These are phyloP conservation scores for Neonectria magnoliae DNA, from an alignment of 2,329 filamentous ascomycete species.

Conservation along the genomic window DNA sequence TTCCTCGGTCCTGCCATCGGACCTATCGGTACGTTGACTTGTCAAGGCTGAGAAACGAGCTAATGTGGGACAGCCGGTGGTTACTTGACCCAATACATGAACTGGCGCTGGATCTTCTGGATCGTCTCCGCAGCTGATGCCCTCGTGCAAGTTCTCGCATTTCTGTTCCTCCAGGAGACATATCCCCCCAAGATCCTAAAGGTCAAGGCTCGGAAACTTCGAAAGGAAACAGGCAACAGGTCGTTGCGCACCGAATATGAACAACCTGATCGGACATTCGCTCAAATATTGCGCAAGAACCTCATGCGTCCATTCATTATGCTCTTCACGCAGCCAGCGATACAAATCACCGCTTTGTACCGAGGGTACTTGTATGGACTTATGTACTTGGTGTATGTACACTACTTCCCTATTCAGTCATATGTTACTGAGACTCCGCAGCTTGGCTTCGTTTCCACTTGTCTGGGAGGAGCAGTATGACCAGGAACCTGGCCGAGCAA, in stretches of 20 bases:
- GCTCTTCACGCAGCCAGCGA: constrained; percentile 60
- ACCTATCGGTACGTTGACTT: constrained; percentile 46
- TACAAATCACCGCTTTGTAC: constrained; percentile 60
- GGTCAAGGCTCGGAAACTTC: constrained; percentile 41
- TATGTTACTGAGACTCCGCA: constrained; percentile 8
- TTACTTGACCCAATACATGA: constrained; percentile 49
- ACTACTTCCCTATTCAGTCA: accelerated
- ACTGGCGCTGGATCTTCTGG: constrained; percentile 59
- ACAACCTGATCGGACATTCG: constrained; percentile 38
- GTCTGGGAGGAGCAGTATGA: constrained; percentile 60
- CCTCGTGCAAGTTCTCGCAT: constrained; percentile 46
- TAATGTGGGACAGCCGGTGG: constrained; percentile 46
- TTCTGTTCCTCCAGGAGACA: constrained; percentile 53
- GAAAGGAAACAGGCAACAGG: constrained; percentile 43
- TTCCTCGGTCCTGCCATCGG: constrained; percentile 57
- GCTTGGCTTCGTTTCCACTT: constrained; percentile 61
- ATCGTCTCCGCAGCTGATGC: constrained; percentile 51
- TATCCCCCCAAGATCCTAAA: constrained; percentile 48
- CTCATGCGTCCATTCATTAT: constrained; percentile 60
- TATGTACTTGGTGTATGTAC: constrained; percentile 58
- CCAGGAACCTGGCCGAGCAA: constrained; percentile 57
- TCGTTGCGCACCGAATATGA: constrained; percentile 44
- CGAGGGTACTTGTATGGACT: constrained; percentile 62
- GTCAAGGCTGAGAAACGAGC: no score
- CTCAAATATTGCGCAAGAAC: constrained; percentile 41